Evolutionary conservation across 495 filamentous ascomycete genomes (phyloP), one percentile per base, ranked within the genome.

Genomic region (Aspergillus coremiiformis): DNA sequence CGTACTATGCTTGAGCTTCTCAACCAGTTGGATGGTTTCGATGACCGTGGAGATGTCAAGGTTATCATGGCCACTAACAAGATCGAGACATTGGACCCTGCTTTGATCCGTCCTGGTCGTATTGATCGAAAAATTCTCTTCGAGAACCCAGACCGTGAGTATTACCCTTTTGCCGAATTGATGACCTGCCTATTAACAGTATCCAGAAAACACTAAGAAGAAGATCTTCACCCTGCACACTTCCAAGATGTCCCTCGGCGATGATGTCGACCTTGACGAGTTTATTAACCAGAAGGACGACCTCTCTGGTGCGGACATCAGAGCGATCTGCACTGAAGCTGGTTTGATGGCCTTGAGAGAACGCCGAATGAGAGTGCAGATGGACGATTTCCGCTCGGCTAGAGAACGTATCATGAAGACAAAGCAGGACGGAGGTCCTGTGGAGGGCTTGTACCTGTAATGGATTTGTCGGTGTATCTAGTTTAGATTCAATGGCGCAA

Each of bases 21-120:
- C 35, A 99, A 99, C 70, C 93, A 99, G 69, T 82, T 99, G 14
- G 93, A 99, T 66, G 93, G 93, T 52, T 99, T 99, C 71, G 93
- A 99, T 69, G 93, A 99, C 69, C 86, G 93, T 57, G 93, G 93
- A 56, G 93, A 99, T 67, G 94, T 99, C 68, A 99, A 99, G 78
- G 93, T 99, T 47, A 90, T 99, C 69, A 95, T 99, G 89, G 93
- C 93, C 15, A 99, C 93, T 44, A 99, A 99, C 81, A 99, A 99
- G 80, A 99, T 99, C 56, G 93, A 99, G 63, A 95, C 90, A 3
- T 77, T 99, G 22, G 93, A 99, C 61, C 93, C 93, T 41, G 93
- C 93, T 42, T 76, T 99, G 56, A 99, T 99, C 66, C 85, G 93
- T 54, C 93, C 93, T 43, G 93, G 93, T 58, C 89, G 93, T 81